Conservation (phyloP, 2,329 filamentous ascomycete genomes). For the Fusarium buharicum region DNA sequence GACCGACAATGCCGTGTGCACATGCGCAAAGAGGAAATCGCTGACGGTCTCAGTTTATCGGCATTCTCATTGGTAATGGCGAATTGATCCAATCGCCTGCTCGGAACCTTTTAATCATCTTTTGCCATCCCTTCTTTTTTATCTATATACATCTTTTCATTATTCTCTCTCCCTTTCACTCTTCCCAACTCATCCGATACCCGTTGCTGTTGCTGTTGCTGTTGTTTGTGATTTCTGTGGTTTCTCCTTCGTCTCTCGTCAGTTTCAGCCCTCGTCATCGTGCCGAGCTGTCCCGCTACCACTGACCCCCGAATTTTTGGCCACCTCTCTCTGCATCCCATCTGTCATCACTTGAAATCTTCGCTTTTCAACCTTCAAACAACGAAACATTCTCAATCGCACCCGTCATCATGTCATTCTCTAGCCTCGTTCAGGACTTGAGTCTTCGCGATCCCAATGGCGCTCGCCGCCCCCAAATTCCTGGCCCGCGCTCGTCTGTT, state of each 20-base stretch:
- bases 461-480: slow-evolving; percentile 57
- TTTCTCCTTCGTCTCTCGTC: slow-evolving; percentile 10
- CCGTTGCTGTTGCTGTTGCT: slow-evolving; percentile 5
- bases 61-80: slow-evolving; percentile 42
- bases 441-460: slow-evolving; percentile 66
- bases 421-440: slow-evolving; percentile 73
- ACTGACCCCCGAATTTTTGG: slow-evolving; percentile 38
- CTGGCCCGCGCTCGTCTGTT: slow-evolving; percentile 57
- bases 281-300: slow-evolving; percentile 38
- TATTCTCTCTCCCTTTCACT: neutral
- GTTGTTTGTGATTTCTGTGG: slow-evolving; percentile 13
- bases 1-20: slow-evolving; percentile 37
- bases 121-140: slow-evolving; percentile 7
- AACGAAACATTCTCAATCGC: slow-evolving; percentile 18
- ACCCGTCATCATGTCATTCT: slow-evolving; percentile 68
- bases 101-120: slow-evolving; percentile 14
- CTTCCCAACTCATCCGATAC: slow-evolving; percentile 1
- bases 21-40: slow-evolving; percentile 25
- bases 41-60: slow-evolving; percentile 36
- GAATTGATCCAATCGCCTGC: slow-evolving; percentile 13
- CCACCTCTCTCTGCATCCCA: slow-evolving; percentile 28
- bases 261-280: slow-evolving; percentile 8
- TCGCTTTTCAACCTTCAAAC: slow-evolving; percentile 11
- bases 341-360: slow-evolving; percentile 8
- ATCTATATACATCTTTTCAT: neutral